These are phyloP conservation scores for Pyropia yezoensis DNA, from an alignment of 23 red algal species.

Conservation along the genomic window DNA sequence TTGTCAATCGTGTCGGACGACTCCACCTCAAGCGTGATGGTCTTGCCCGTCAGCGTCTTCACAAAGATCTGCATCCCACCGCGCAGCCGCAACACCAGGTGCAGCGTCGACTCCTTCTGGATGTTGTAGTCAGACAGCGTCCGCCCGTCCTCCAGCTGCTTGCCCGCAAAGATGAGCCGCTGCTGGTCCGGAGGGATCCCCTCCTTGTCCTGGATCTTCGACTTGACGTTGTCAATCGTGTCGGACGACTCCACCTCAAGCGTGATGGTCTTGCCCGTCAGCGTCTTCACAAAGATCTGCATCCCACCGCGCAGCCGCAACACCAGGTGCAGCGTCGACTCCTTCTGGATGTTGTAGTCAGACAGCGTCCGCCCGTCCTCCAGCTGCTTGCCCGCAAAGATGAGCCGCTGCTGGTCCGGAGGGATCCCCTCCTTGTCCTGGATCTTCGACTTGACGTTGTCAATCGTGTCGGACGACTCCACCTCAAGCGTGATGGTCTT, in stretches of 20 bases:
- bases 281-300: conserved; percentile 91
- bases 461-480: conserved; percentile 95
- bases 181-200: conserved; percentile 99
- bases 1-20: conserved; percentile 98
- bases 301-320: conserved; percentile 70
- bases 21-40: conserved; percentile 95
- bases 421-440: conserved; percentile 98
- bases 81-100: conserved; percentile 78
- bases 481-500: conserved; percentile 99
- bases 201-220: conserved; percentile 99
- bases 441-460: conserved; percentile 98
- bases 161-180: conserved; percentile 96
- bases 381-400: conserved; percentile 98
- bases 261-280: conserved; percentile 99
- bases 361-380: conserved; percentile 95
- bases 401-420: conserved; percentile 96
- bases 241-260: conserved; percentile 97
- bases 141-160: conserved; percentile 97
- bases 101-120: conserved; percentile 97
- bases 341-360: conserved; percentile 99
- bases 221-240: conserved; percentile 99
- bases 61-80: conserved; percentile 99
- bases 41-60: conserved; percentile 99
- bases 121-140: conserved; percentile 99
- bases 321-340: conserved; percentile 95